phyloP scores from a whole-genome alignment of 352 stramenopile genomes.

The Globisporangium parvum region DNA sequence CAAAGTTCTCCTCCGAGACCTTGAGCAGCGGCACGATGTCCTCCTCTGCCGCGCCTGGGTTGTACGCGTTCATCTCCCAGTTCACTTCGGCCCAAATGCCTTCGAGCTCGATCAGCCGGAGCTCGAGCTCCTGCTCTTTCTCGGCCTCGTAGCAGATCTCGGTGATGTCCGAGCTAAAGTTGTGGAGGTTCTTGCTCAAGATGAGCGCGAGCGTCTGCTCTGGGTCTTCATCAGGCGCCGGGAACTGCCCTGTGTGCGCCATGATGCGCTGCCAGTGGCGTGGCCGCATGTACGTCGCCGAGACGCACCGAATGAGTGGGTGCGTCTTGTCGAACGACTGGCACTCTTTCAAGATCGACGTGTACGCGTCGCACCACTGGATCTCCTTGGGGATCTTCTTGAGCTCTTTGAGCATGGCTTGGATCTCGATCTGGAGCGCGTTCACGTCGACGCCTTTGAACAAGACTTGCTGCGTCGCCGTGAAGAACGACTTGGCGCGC shows the following conservation, averaged over 20 bases:
- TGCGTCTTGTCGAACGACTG: slow-evolving; percentile 85
- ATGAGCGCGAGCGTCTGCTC: slow-evolving; percentile 88
- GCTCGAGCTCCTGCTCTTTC: slow-evolving; percentile 95
- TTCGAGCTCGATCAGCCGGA: slow-evolving; percentile 87
- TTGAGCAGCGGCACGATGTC: slow-evolving; percentile 88
- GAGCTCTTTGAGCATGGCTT: slow-evolving; percentile 91
- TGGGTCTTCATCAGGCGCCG: slow-evolving; percentile 90
- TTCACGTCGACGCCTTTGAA: slow-evolving; percentile 93
- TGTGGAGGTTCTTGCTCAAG: slow-evolving; percentile 91
- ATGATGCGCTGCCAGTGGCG: slow-evolving; percentile 93
- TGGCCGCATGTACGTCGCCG: slow-evolving; percentile 87
- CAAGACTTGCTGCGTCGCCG: slow-evolving; percentile 64
- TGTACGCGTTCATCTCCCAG: slow-evolving; percentile 92
- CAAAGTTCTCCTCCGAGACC: slow-evolving; percentile 95
- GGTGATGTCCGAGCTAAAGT: slow-evolving; percentile 93
- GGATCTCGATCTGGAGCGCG: slow-evolving; percentile 92
- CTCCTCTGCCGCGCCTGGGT: slow-evolving; percentile 52
- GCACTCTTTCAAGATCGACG: slow-evolving; percentile 70
- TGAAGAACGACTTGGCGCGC: slow-evolving; percentile 66
- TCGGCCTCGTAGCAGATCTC: slow-evolving; percentile 96
- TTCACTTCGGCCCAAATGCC: slow-evolving; percentile 90
- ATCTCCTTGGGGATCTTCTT: slow-evolving; percentile 92
- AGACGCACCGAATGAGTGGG: slow-evolving; percentile 69
- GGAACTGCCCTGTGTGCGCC: slow-evolving; percentile 86
- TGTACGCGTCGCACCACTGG: slow-evolving; percentile 90